A percentile compares a stretch with the other conserved stretches of the same genome.
These are phyloP conservation scores for Nannochloris sp. DNA, from an alignment of 139 green algal species.

Conservation along the genomic window DNA sequence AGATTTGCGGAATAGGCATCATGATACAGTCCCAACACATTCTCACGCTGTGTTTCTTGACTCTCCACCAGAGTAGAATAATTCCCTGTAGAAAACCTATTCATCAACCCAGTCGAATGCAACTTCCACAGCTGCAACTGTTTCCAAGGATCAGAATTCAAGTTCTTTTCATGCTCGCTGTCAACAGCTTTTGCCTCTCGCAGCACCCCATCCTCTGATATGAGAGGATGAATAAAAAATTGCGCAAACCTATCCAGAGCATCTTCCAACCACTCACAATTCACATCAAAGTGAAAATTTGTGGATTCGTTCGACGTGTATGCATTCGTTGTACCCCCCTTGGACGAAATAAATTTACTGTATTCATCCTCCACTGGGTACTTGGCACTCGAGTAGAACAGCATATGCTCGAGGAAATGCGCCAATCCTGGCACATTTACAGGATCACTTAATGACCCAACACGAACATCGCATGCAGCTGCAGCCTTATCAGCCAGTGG, in stretches of 20 bases:
- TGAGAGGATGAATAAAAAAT: constrained; percentile 85
- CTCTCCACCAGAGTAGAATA: neutral
- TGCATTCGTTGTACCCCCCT: constrained; percentile 80
- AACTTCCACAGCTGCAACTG: constrained; percentile 71
- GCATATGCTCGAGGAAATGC: constrained; percentile 89
- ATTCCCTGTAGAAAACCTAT: constrained; percentile 64
- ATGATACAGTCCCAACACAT: constrained; percentile 52
- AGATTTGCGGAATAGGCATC: constrained; percentile 67
- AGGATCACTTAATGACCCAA: constrained; percentile 71
- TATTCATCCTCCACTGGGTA: constrained; percentile 54
- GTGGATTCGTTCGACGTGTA: constrained; percentile 73
- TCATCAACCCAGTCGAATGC: neutral
- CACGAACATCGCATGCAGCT: constrained; percentile 56
- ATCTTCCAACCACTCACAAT: constrained; percentile 53
- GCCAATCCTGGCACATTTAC: constrained; percentile 60
- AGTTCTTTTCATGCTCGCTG: constrained; percentile 81
- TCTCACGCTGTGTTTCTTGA: constrained; percentile 8
- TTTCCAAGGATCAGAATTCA: constrained; percentile 69
- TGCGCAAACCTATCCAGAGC: constrained; percentile 66
- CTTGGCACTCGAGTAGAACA: constrained; percentile 79
- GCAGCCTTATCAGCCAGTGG: constrained; percentile 72
- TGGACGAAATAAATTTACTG: constrained; percentile 45
- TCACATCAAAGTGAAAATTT: constrained; percentile 90
- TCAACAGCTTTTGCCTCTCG: constrained; percentile 73
- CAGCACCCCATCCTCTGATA: constrained; percentile 65